Percentiles rank a stretch among this genome's conserved stretches.
These are phyloP conservation scores for Heritiera fomes DNA, from an alignment of 345 rosid species.

Conservation along the genomic window DNA sequence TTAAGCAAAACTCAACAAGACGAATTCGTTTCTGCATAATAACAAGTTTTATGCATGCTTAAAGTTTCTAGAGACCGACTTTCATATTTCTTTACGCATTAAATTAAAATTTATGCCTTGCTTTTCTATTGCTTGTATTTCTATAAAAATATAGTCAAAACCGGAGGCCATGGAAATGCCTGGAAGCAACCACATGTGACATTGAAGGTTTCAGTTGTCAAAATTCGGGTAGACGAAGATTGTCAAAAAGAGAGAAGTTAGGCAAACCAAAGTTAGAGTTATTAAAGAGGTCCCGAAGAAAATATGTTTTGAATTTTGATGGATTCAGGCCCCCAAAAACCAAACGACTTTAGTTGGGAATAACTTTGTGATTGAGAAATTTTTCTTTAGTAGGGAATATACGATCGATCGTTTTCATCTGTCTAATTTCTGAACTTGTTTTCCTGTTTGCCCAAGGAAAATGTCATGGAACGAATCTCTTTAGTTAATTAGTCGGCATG, in stretches of 20 bases:
- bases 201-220: not conserved
- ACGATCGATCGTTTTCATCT: not conserved
- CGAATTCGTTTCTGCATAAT: not conserved
- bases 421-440: not conserved
- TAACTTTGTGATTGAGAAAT: not conserved
- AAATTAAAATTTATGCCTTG: not conserved
- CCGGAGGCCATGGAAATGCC: not conserved
- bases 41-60: not conserved
- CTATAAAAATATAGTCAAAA: not conserved
- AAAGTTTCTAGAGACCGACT: not conserved
- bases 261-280: not conserved
- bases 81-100: not conserved
- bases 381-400: not conserved
- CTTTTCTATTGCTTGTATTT: not conserved
- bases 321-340: not conserved
- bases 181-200: not conserved
- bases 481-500: not conserved
- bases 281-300: not conserved
- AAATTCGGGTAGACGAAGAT: not conserved
- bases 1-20: not conserved
- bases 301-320: too few species aligned
- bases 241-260: constrained; percentile 8
- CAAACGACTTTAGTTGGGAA: not conserved
- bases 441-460: not conserved
- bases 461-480: not conserved